Evolutionary conservation across 805 yeast species (phyloP).

Genomic region (Myxozyma kluyveri): DNA sequence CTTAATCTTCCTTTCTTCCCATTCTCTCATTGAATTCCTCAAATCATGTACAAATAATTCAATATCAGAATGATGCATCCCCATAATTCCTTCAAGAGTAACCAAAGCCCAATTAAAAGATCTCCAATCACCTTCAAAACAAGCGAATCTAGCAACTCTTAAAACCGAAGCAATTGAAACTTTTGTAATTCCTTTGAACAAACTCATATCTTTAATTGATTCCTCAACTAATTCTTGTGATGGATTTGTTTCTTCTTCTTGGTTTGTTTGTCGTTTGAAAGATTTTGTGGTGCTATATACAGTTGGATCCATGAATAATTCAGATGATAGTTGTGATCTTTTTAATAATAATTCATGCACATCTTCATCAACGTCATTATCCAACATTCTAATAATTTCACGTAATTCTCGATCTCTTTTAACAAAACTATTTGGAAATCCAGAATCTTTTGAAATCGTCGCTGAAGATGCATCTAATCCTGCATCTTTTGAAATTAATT

Average conservation of each 20-base stretch:
- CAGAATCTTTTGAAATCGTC: neutral
- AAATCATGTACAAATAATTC: no score
- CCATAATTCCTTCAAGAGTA: constrained; percentile 17
- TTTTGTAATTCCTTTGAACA: constrained; percentile 1
- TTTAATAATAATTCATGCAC: neutral
- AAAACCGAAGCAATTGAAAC: constrained; percentile 5
- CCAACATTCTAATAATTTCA: neutral
- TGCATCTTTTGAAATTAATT: neutral
- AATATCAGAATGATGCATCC: constrained; percentile 15
- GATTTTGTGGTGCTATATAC: neutral
- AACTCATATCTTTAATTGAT: neutral
- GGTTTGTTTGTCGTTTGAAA: neutral
- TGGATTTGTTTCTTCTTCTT: neutral
- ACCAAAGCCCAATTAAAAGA: constrained; percentile 19
- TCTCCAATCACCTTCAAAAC: constrained; percentile 8
- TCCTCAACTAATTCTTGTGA: neutral
- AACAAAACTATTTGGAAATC: neutral
- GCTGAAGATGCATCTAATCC: neutral
- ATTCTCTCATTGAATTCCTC: no score
- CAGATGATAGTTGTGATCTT: neutral
- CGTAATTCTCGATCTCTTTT: no score
- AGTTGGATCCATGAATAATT: neutral
- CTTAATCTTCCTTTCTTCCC: no score
- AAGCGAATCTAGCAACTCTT: constrained; percentile 12
- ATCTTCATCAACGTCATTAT: neutral